These are phyloP conservation scores for Dendrobium nobile DNA, from an alignment of 106 monocot genomes.

Conservation along the genomic window DNA sequence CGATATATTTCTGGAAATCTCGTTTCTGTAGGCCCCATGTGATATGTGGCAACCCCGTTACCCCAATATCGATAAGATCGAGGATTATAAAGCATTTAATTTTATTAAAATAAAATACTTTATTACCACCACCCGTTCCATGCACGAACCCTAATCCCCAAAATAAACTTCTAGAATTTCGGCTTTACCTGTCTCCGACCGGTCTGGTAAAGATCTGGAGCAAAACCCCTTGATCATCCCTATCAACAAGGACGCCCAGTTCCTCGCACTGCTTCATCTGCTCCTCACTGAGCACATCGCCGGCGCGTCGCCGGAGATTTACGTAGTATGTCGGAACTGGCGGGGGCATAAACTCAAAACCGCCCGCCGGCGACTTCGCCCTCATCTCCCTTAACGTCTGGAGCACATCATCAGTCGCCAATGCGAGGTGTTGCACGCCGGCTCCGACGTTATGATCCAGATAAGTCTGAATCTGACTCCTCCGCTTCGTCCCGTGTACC, in stretches of 20 bases:
- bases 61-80: no score
- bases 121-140: no score
- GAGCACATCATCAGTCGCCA: slow-evolving; percentile 51
- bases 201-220: slow-evolving; percentile 96
- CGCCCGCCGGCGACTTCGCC: slow-evolving; percentile 30
- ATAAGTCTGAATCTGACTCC: slow-evolving; percentile 91
- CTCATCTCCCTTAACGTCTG: slow-evolving; percentile 60
- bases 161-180: no score
- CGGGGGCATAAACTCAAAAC: slow-evolving; percentile 79
- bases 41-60: no score
- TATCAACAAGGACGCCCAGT: slow-evolving; percentile 74
- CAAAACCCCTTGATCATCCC: slow-evolving; percentile 83
- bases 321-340: slow-evolving; percentile 81
- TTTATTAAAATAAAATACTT: no score
- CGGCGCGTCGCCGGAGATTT: slow-evolving; percentile 49
- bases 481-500: slow-evolving; percentile 57
- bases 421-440: slow-evolving; percentile 83
- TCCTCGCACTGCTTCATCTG: slow-evolving; percentile 84
- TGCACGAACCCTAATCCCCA: no score
- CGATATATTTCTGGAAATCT: no score
- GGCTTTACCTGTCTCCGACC: slow-evolving; percentile 78
- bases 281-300: slow-evolving; percentile 66
- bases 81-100: no score
- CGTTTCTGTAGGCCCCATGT: no score
- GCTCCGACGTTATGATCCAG: slow-evolving; percentile 77